Base-by-base conservation (phyloP, 2,329 filamentous ascomycete genomes). In the Colletotrichum godetiae region DNA sequence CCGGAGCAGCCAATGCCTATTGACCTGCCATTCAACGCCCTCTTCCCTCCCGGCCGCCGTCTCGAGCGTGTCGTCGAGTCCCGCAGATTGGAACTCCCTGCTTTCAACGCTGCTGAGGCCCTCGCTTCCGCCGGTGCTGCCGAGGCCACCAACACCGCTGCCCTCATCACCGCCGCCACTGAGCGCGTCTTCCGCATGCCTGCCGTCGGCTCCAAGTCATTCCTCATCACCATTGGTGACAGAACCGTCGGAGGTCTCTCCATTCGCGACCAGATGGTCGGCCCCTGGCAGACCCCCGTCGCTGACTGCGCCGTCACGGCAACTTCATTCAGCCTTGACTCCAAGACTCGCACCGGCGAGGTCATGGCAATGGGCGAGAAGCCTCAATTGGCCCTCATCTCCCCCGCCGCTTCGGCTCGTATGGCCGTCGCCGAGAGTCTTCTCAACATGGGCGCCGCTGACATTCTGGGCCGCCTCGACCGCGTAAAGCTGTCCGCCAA, bases 361-460 rank as follows among this genome's bases (percentile, higher is more conserved):
- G 95, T 95, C n/a, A 98, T 98, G 94, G 93, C 95, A 1, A 97
- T 98, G 93, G 97, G 97, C 42, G 96, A 98, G 84, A 97, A 94
- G 84, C 94, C 95, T 55, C 93, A 92, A 0, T 85, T 99, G 67
- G 97, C 97, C 6, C 88, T 99, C 27, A 97, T 99, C 72, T 96
- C 94, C 5, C 90, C 96, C 3, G 94, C 92, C 56, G 95, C 97
- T 27, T 98, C 97, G 24, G 95, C 97, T 19, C 92, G 95, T 65
- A 99, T 99, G 97, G 95, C 97, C 2, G 95, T 99, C 72, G 95
- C 93, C 1, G 97, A 99, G 84, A 95, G 94, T 73, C 87, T 99
- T 73, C 92, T 98, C 90, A 99, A 99, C 82, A 87, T 99, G 72
- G 95, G 94, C 49, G 97, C 97, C 68, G 94, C 88, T 35, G 88